These are phyloP conservation scores for Dothideomycetes sp. DNA, from an alignment of 2,329 filamentous ascomycete genomes.

Conservation along the genomic window DNA sequence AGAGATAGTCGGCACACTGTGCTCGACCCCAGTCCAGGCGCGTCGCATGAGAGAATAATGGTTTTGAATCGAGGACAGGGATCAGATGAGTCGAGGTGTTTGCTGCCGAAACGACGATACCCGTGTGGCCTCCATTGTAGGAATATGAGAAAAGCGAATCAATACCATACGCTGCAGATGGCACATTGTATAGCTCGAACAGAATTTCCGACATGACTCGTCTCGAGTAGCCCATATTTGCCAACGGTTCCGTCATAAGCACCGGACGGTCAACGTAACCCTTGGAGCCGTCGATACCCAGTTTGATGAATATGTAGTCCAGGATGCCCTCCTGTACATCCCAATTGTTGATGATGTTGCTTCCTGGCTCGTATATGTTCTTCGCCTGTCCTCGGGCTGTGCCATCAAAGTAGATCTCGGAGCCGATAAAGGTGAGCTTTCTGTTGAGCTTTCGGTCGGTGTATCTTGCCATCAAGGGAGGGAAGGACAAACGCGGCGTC, in stretches of 20 bases:
- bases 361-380: slow-evolving; percentile 81
- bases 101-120: slow-evolving; percentile 82
- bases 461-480: slow-evolving; percentile 89
- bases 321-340: slow-evolving; percentile 92
- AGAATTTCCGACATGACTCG: slow-evolving; percentile 85
- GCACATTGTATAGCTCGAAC: slow-evolving; percentile 89
- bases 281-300: slow-evolving; percentile 68
- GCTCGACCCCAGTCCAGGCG: slow-evolving; percentile 90
- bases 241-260: slow-evolving; percentile 91
- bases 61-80: slow-evolving; percentile 77
- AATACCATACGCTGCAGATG: slow-evolving; percentile 85
- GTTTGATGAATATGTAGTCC: slow-evolving; percentile 89
- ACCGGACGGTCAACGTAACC: slow-evolving; percentile 75
- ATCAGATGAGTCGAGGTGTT: slow-evolving; percentile 93
- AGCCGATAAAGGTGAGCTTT: slow-evolving; percentile 84
- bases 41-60: slow-evolving; percentile 73
- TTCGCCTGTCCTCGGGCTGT: slow-evolving; percentile 84
- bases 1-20: slow-evolving; percentile 80
- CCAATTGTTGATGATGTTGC: slow-evolving; percentile 91
- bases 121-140: slow-evolving; percentile 79
- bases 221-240: slow-evolving; percentile 77
- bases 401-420: slow-evolving; percentile 89
- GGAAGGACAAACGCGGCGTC: slow-evolving; percentile 66
- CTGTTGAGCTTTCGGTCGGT: slow-evolving; percentile 87
- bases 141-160: slow-evolving; percentile 94